Percentiles rank a stretch among this genome's conserved stretches.
Conservation (phyloP, 306 rosid species). For the Luffa acutangula region DNA sequence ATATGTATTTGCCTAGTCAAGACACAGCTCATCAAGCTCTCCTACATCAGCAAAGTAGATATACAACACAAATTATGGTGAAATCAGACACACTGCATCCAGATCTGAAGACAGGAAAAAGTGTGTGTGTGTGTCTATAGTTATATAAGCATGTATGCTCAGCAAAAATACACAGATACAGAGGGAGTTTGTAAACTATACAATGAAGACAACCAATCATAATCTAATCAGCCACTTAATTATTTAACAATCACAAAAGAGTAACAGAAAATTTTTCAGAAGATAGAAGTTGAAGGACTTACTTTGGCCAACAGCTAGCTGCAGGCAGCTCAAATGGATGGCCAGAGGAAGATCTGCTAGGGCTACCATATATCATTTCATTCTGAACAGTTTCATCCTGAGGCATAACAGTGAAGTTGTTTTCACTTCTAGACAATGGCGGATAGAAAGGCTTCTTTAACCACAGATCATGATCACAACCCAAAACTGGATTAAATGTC, state of each 20-base stretch:
- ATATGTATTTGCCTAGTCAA: not conserved
- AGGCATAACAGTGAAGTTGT: slow-evolving; percentile 27
- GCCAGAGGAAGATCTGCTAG: slow-evolving; percentile 39
- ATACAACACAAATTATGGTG: not conserved
- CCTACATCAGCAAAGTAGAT: not conserved
- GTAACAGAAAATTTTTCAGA: not conserved
- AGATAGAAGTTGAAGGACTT: slow-evolving; percentile 23
- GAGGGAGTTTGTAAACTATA: not conserved
- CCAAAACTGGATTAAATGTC: slow-evolving; percentile 46
- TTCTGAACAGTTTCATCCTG: slow-evolving; percentile 48
- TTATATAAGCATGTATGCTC: not conserved
- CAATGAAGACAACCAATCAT: not conserved
- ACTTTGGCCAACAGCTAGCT: slow-evolving; percentile 70
- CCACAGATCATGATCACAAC: slow-evolving; percentile 78
- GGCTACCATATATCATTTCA: slow-evolving; percentile 61
- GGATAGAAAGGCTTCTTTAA: slow-evolving; percentile 54
- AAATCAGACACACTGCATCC: not conserved
- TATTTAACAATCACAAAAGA: not conserved
- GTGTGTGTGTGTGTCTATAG: not conserved
- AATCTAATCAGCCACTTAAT: not conserved
- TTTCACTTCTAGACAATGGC: slow-evolving; percentile 52
- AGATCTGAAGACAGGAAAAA: not conserved
- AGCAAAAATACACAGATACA: not conserved
- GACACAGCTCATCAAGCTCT: not conserved
- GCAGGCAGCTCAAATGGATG: slow-evolving; percentile 55